These are phyloP conservation scores for Mucor sp. DNA, from an alignment of 371 early-diverging fungal genomes.

Conservation along the genomic window DNA sequence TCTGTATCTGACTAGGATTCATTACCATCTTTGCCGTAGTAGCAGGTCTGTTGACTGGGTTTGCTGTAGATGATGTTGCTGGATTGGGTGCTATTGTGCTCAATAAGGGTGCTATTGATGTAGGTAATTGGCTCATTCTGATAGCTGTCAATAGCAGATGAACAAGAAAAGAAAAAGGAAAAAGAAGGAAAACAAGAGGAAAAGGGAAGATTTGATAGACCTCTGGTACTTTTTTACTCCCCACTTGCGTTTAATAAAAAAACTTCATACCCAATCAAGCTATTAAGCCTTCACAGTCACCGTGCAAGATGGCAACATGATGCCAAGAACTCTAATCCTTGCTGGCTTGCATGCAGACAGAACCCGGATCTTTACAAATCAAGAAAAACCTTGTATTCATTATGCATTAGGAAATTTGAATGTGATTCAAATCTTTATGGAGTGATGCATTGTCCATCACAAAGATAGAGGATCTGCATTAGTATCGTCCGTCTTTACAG, in stretches of 20 bases:
- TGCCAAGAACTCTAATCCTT: neutral
- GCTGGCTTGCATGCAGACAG: neutral
- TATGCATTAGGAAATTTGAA: neutral
- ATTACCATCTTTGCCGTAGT: conserved; percentile 22
- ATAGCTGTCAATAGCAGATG: neutral
- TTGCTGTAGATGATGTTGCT: neutral
- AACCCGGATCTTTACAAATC: neutral
- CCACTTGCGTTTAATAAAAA: neutral
- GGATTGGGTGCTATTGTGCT: conserved; percentile 21
- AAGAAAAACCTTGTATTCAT: neutral
- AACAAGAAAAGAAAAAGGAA: neutral
- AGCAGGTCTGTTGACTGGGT: neutral
- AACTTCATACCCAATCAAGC: conserved; percentile 1
- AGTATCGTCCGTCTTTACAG: no score
- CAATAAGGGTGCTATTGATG: conserved; percentile 18
- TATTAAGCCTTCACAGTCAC: neutral
- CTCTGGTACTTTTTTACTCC: neutral
- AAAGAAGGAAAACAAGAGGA: neutral
- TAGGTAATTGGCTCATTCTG: conserved; percentile 23
- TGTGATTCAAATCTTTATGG: no score
- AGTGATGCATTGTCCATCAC: no score
- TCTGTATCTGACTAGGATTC: conserved; percentile 28
- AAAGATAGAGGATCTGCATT: no score
- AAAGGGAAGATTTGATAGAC: neutral
- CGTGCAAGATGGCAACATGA: neutral